Base-by-base conservation (phyloP, 2,329 filamentous ascomycete species). In the Capronia coronata region DNA sequence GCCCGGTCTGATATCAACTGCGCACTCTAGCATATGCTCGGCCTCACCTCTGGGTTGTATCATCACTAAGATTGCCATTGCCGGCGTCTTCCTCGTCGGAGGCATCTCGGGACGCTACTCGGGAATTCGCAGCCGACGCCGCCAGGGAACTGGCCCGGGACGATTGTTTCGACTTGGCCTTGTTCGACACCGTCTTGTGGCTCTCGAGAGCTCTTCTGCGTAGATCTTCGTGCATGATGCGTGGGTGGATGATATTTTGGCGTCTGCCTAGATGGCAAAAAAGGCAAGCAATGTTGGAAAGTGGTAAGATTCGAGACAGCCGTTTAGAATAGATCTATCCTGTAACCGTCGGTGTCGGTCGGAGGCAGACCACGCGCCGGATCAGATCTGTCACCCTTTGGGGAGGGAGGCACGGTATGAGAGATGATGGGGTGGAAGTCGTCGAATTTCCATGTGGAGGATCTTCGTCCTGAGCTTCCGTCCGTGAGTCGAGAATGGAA, bases 101-200 rank as follows among this genome's bases (percentile, higher is more conserved):
- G 2, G 68, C 72, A 51, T 76, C 72, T 52, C 77, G 71, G 22
- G 79, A 83, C 7, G 71, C 72, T 9, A 71, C 70, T 37, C 72
- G 73, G 27, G 78, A 81, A 39, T 71, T 71, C 9, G 70, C 67
- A 16, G 73, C 69, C 13, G 78, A 81, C 55, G 66, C 70, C 11
- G 71, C 67, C 51, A 74, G 75, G 40, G 77, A 81, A 47, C 66
- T 71, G 13, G 72, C 68, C 22, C 73, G 72, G 13, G 79, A 80
- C 37, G 70, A 72, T 49, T 75, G 70, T 51, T 73, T 72, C 21
- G 77, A 78, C 43, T 53, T 53, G 29, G 78, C 77, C 62, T 83
- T 83, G 42, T 52, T 76, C 45, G 80, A 83, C 40, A 78, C 68
- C 16, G 79, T 84, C 69, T 84, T 84, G 64, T 76, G 73, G 68